Base-by-base conservation (phyloP, 1,284 basidiomycete species). In the Phenoliferia sp. region DNA sequence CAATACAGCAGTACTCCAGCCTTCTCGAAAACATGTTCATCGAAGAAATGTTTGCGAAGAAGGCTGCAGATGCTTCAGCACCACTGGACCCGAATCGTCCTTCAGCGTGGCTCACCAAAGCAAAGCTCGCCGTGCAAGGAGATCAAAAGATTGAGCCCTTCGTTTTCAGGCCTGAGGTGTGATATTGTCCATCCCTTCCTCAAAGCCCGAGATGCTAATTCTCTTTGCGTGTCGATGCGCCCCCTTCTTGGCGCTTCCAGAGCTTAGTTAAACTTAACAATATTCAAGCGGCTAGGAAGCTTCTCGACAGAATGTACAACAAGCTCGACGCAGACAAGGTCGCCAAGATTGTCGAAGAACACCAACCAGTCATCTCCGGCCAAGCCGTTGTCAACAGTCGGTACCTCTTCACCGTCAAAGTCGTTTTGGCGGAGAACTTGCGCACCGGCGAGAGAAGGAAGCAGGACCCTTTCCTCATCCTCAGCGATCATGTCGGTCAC, bases 221-320 rank as follows among this genome's bases (percentile, higher is more conserved):
- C 44, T 67, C 50, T 32, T 19, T 10, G 29, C 17, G n/a, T n/a
- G n/a, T n/a, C n/a, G n/a, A n/a, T n/a, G n/a, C n/a, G n/a, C n/a
- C n/a, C n/a, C n/a, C n/a, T n/a, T n/a, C n/a, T n/a, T n/a, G n/a
- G n/a, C n/a, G n/a, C n/a, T n/a, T n/a, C n/a, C 73, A 94, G 81
- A 94, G 92, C 0, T 98, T 95, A 76, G 92, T 99, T 76, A 98
- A 97, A 81, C 84, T 99, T 59, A 99, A 99, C 82, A 98, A 99
- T 78, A 89, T 99, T 71, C 94, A 96, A 75, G 89, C 92, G 2
- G 94, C 94, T 1, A 86, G 94, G 16, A 86, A 87, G 66, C 83
- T 96, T 63, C 83, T 99, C 64, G 96, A 99, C 78, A 90, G 89
- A 74, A 89, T 99, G 83, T 99, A 98, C 79, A 87, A 85, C 62